These are phyloP conservation scores for Daldinia caldariorum DNA, from an alignment of 495 filamentous ascomycete species.

Conservation along the genomic window DNA sequence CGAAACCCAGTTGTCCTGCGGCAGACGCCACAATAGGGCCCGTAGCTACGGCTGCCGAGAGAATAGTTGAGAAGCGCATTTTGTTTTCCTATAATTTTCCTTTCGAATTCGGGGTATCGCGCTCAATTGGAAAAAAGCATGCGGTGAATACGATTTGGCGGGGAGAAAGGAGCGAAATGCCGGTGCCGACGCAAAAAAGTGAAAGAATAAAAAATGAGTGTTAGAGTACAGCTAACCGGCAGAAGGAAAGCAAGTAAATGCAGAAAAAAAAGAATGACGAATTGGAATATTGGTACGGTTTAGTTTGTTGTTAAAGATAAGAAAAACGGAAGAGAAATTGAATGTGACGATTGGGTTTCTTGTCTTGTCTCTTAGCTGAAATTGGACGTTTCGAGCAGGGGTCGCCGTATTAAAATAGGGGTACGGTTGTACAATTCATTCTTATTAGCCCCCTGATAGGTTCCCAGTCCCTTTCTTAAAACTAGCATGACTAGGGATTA, in stretches of 20 bases:
- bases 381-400: slow-evolving; percentile 43
- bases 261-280: slow-evolving; percentile 33
- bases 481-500: too few relatives aligned
- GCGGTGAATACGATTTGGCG: not conserved
- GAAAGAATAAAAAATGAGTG: slow-evolving; percentile 23
- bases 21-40: slow-evolving; percentile 54
- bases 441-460: too few relatives aligned
- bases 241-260: slow-evolving; percentile 3
- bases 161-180: not conserved
- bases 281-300: slow-evolving; percentile 12
- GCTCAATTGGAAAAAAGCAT: not conserved
- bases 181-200: slow-evolving; percentile 11
- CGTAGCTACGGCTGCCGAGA: slow-evolving; percentile 49
- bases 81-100: slow-evolving; percentile 10
- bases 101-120: not conserved
- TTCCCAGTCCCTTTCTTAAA: too few relatives aligned
- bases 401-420: slow-evolving; percentile 4
- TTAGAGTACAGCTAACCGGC: slow-evolving; percentile 14
- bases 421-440: not conserved
- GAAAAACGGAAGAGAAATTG: slow-evolving; percentile 16
- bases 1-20: slow-evolving; percentile 62
- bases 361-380: slow-evolving; percentile 20
- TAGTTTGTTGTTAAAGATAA: slow-evolving; percentile 14
- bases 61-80: slow-evolving; percentile 49
- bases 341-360: slow-evolving; percentile 10